Evolutionary conservation across 805 yeast species (phyloP), one percentile per base, ranked within the genome.

Genomic region (Priceomyces melissophilus): DNA sequence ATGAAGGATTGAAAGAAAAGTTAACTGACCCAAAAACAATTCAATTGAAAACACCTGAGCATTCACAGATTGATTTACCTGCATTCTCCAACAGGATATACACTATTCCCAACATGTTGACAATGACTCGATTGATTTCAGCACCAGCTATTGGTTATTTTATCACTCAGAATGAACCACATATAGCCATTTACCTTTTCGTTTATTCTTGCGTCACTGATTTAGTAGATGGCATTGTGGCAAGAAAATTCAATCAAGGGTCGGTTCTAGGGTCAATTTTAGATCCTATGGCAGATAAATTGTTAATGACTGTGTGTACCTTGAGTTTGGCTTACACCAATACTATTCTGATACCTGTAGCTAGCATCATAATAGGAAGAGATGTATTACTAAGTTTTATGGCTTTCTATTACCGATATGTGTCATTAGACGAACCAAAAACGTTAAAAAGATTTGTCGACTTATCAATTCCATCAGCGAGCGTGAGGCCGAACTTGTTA

Each of bases 281-380:
- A 27, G 99, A 93, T 55, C 99, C 99, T 0, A 73, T 88, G 66
- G 99, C 99, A 0, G 99, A 93, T 58, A 93, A 93, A 58, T 69
- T 85, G 11, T 70, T 93, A 35, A 89, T 93, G 96, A 75, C 91
- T 14, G 79, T 86, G 0, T 79, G 95, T 38, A 90, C 98, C 0
- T 71, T 82, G 0, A 80, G 95, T 39, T 64, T 93, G 42, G 81
- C 91, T 0, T 75, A 81, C 49, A 67, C 82, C 10, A 73, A 81
- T 37, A 70, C 76, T 13, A 83, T 93, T 53, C 98, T 99, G 1
- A 39, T 49, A 0, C 54, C 76, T 57, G 69, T 78, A 15, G 95
- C 91, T 0, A 58, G 66, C 0, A 49, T 88, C 13, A 88, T 93
- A 20, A 69, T 93, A 13, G 97, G 97, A 0, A 75, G 97, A 52